Conservation (phyloP, 257 asterid genomes). For the Catharanthus roseus region DNA sequence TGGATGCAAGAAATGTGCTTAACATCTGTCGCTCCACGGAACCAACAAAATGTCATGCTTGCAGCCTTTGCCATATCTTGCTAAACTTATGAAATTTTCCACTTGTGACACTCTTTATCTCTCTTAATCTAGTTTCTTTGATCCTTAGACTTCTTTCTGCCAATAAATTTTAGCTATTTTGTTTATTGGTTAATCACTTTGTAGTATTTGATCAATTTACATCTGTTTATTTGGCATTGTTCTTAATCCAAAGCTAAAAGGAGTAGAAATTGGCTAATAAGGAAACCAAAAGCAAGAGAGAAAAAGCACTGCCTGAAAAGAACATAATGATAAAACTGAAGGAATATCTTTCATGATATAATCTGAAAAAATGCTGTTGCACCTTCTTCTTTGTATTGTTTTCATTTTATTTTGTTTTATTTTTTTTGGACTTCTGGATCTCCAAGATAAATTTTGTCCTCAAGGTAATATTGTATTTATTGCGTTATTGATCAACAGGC, state of each 20-base stretch:
- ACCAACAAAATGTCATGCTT: not conserved
- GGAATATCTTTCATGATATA: not conserved
- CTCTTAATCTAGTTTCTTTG: not conserved
- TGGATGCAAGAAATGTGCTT: not conserved
- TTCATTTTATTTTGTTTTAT: no score
- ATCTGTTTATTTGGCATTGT: not conserved
- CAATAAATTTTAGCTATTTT: not conserved
- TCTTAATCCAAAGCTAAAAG: not conserved
- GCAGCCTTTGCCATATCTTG: not conserved
- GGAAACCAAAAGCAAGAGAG: no score
- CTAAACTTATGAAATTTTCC: no score
- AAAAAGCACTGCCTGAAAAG: not conserved
- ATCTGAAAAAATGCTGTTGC: not conserved
- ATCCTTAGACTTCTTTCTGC: not conserved
- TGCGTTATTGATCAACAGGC: conserved; percentile 50
- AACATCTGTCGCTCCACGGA: not conserved
- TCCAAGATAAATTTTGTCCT: not conserved
- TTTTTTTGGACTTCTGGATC: not conserved
- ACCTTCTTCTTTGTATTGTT: not conserved
- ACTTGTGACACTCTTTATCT: no score
- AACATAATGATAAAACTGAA: not conserved
- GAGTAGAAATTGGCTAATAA: no score
- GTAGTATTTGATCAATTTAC: not conserved
- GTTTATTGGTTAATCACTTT: not conserved
- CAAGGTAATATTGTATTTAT: not conserved